A percentile compares a stretch with the other conserved stretches of the same genome.
phyloP scores from a whole-genome alignment of 2,329 filamentous ascomycete species.

The Scytalidium lignicola region DNA sequence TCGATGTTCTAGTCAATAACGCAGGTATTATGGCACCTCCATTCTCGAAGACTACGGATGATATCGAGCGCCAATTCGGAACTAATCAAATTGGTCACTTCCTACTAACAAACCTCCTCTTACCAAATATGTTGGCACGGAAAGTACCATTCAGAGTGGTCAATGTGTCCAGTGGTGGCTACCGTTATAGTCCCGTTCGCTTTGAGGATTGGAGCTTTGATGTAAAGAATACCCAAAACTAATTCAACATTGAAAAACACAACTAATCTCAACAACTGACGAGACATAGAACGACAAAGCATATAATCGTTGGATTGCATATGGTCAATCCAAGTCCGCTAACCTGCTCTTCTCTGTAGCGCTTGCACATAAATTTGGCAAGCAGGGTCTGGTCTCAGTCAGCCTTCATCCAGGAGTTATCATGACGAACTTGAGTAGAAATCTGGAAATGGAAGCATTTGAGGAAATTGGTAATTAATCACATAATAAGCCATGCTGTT shows the following conservation, averaged over 20 bases:
- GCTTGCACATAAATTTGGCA: conserved; percentile 37
- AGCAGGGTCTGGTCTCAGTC: conserved; percentile 31
- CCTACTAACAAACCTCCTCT: conserved; percentile 14
- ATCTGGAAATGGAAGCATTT: conserved; percentile 1
- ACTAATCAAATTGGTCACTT: conserved; percentile 18
- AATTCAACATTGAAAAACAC: not conserved
- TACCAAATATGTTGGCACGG: conserved; percentile 10
- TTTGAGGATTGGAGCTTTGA: conserved; percentile 32
- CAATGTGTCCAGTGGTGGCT: conserved; percentile 31
- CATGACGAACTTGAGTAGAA: not conserved
- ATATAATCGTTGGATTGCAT: conserved; percentile 33
- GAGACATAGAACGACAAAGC: conserved; percentile 18
- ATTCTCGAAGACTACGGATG: conserved; percentile 27
- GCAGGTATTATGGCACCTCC: conserved; percentile 33
- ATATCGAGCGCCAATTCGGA: conserved; percentile 23
- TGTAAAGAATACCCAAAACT: not conserved
- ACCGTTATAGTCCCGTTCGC: conserved; percentile 27
- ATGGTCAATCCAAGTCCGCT: conserved; percentile 38
- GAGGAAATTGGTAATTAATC: not conserved
- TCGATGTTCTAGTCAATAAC: conserved; percentile 37
- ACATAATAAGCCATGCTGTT: not conserved
- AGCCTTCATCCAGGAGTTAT: conserved; percentile 36
- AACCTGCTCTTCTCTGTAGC: conserved; percentile 30
- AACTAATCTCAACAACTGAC: not conserved
- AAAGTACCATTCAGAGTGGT: conserved; percentile 23